Evolutionary conservation across 106 monocot genomes (phyloP), one percentile per base, ranked within the genome.

Genomic region (Acorus calamus): DNA sequence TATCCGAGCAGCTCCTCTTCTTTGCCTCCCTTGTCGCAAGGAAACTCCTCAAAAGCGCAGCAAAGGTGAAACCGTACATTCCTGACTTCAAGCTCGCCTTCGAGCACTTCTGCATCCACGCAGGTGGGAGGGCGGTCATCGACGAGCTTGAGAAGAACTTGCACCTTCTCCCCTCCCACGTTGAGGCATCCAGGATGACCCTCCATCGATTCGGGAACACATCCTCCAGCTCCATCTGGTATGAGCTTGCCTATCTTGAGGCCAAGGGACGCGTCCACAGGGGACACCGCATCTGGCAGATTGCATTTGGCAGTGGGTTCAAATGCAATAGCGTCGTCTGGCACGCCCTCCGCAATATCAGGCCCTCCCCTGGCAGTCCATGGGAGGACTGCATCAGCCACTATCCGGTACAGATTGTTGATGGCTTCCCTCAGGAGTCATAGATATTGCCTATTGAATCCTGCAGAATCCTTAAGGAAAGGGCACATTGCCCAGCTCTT

Each of bases 61-160:
- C 50, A 28, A 72, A 65, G 57, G 42, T 59, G 42, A 72, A 72
- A 50, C 72, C 65, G 9, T 65, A 72, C 57, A 72, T 72, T 44
- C 72, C 72, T 6, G 72, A 72, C 12, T 72, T 72, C 57, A 72
- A 72, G 54, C 65, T 64, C 7, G 71, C 71, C 42, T 71, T 71
- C 48, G 71, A 71, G 4, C 71, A 28, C 28, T 28, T 28, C 28
- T 28, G 28, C 28, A 28, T 28, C 28, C 28, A 28, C 28, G 28
- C 28, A 62, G 72, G 72, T 4, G 72, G 73, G n/a, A 42, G 71
- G 44, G 71, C 71, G 0, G 71, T 71, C 46, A 71, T 71, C 48
- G 71, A 71, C 53, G 71, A 71, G 63, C 71, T 71, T 5, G 71
- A 71, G 71, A 71, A 63, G 71, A 71, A 71, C 47, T 55, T 71